Evolutionary conservation across 306 rosid genomes (phyloP).

Genomic region (Cicer cuneatum): DNA sequence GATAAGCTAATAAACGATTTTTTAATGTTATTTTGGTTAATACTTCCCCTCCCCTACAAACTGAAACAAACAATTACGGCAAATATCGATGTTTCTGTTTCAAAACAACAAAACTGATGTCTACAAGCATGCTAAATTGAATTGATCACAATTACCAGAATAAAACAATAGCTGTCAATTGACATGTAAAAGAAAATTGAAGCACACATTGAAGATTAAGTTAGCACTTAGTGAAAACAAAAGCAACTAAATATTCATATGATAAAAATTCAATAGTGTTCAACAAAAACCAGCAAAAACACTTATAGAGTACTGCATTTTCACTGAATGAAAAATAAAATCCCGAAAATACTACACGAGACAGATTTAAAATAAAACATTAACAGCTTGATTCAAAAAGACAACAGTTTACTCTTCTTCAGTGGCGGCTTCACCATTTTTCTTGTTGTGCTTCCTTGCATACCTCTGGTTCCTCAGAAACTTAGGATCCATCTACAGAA

Average conservation of each 20-base stretch:
- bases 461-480: conserved; percentile 99
- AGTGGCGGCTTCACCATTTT: conserved; percentile 53
- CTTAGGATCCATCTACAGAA: conserved; percentile 91
- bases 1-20: too few species aligned
- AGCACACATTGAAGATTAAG: neutral
- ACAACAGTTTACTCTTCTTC: conserved; percentile 67
- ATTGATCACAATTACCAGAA: neutral
- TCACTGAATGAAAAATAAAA: too few species aligned
- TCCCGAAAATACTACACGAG: too few species aligned
- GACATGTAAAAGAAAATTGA: neutral
- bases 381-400: too few species aligned
- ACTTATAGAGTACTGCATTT: too few species aligned
- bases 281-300: conserved; percentile 5
- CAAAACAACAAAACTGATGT: neutral
- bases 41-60: too few species aligned
- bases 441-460: conserved; percentile 95
- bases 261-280: conserved; percentile 16
- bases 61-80: too few species aligned
- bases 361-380: too few species aligned
- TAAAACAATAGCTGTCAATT: too few species aligned
- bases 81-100: too few species aligned
- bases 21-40: too few species aligned
- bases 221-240: neutral
- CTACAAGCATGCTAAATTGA: neutral
- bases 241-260: conserved; percentile 17